A percentile compares a stretch with the other conserved stretches of the same genome.
These are phyloP conservation scores for Volvox africanus DNA, from an alignment of 139 green algal genomes.

Conservation along the genomic window DNA sequence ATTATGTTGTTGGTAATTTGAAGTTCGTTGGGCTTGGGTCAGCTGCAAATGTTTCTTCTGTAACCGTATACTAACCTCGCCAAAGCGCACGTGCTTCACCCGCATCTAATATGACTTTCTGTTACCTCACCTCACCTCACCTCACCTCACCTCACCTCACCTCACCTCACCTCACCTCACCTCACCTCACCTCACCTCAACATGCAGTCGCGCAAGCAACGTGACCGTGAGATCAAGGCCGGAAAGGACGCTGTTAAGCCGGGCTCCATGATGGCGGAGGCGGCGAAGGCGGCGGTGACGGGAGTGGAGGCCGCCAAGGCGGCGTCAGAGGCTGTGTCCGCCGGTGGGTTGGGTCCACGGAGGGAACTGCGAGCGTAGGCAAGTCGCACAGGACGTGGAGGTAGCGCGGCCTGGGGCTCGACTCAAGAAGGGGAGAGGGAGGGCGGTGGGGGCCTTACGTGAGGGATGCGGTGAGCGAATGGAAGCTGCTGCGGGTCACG, in stretches of 20 bases:
- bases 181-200: not conserved
- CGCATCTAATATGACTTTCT: no score
- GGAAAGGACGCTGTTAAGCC: not conserved
- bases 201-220: slow-evolving; percentile 25
- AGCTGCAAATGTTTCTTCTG: no score
- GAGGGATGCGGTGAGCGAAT: not conserved
- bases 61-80: no score
- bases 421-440: not conserved
- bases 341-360: not conserved
- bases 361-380: not conserved
- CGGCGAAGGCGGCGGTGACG: not conserved
- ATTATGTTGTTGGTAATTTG: no score
- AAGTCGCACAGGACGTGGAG: not conserved
- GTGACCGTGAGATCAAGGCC: not conserved
- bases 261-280: not conserved
- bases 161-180: not conserved
- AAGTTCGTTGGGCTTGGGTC: no score
- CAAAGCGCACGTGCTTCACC: no score
- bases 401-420: not conserved
- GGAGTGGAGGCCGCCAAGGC: slow-evolving; percentile 33
- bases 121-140: no score
- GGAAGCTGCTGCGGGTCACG: no score
- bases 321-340: not conserved
- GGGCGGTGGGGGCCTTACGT: not conserved
- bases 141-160: no score